phyloP scores from a whole-genome alignment of 495 filamentous ascomycete genomes.

The Cercophora samala region DNA sequence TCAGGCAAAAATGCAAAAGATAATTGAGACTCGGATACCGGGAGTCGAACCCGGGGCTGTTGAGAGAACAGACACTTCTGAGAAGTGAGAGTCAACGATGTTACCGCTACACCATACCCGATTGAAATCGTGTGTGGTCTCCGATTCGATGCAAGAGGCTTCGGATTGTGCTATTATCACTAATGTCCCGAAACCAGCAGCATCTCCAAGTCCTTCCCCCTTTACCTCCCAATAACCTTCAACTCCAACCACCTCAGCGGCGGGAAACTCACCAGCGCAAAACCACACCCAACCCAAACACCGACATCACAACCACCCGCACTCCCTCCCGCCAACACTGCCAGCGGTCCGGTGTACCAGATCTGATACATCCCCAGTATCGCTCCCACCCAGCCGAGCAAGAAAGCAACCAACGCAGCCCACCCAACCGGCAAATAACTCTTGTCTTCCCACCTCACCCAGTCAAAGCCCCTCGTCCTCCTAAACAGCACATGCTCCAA shows the following conservation, averaged over 20 bases:
- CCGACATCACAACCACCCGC: conserved; percentile 37
- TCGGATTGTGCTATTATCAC: too few species aligned
- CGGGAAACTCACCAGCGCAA: conserved; percentile 46
- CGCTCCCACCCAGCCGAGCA: conserved; percentile 63
- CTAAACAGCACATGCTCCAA: conserved; percentile 66
- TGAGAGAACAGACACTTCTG: conserved; percentile 8
- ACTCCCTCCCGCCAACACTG: conserved; percentile 24
- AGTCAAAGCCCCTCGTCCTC: conserved; percentile 51
- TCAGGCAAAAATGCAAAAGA: background rate
- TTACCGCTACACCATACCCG: conserved; percentile 8
- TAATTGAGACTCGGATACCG: conserved; percentile 5
- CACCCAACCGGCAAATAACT: conserved; percentile 57
- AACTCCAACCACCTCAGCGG: conserved; percentile 48
- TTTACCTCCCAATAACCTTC: conserved; percentile 39
- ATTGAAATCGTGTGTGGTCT: background rate
- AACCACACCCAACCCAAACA: conserved; percentile 48
- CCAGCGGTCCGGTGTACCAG: conserved; percentile 63
- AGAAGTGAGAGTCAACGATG: conserved; percentile 8
- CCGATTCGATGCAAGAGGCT: background rate
- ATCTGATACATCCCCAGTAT: conserved; percentile 63
- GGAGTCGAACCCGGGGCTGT: conserved; percentile 7
- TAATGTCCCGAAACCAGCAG: too few species aligned
- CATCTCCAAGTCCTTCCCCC: too few species aligned
- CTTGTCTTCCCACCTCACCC: conserved; percentile 36
- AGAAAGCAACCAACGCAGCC: conserved; percentile 58